A percentile compares a stretch with the other conserved stretches of the same genome.
phyloP scores from a whole-genome alignment of 345 rosid species.

The Eucalyptus erythrocorys region DNA sequence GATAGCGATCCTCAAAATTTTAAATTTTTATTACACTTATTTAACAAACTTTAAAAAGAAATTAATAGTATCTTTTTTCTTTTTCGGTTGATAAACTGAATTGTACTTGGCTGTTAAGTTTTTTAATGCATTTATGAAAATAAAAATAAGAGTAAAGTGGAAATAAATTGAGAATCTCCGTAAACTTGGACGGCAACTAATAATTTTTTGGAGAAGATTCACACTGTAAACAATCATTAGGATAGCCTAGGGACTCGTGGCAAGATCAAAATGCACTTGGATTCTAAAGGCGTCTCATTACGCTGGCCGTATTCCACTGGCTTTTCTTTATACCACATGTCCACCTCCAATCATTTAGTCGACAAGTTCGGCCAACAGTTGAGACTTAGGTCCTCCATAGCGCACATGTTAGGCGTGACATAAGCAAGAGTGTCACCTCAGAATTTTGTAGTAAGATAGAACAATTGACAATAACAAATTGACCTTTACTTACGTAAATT shows the following conservation, averaged over 20 bases:
- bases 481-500: background rate
- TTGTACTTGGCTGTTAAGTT: background rate
- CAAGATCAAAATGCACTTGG: background rate
- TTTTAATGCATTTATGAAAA: background rate
- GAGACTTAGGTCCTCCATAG: background rate
- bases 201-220: background rate
- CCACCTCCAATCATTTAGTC: background rate
- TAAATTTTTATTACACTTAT: too few species aligned
- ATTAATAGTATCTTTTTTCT: too few species aligned
- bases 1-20: accelerated
- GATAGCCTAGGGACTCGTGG: background rate
- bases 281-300: background rate
- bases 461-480: background rate
- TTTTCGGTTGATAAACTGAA: too few species aligned
- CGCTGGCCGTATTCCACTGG: background rate
- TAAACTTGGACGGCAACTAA: background rate
- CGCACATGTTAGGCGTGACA: background rate
- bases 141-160: background rate
- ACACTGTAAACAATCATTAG: background rate
- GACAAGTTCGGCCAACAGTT: background rate
- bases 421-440: background rate
- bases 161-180: background rate
- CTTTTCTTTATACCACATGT: background rate
- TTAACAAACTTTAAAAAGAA: too few species aligned
- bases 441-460: background rate